Base-by-base conservation (phyloP, 495 filamentous ascomycete genomes). In the Hypoxylon fragiforme region DNA sequence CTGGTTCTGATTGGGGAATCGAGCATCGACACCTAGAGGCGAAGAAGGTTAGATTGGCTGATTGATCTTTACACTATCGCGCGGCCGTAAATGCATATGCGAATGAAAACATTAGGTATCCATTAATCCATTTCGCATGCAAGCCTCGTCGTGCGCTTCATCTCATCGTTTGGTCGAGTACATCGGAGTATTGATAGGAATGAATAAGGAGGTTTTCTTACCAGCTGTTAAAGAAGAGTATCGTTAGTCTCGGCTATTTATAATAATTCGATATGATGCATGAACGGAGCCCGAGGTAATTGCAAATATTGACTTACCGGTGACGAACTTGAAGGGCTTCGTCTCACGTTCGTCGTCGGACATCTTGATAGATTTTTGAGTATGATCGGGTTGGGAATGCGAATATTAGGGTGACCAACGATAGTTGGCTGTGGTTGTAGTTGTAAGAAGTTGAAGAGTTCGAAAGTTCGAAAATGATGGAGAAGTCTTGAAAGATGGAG, bases 281-380 rank as follows among this genome's bases (percentile, higher is more conserved):
- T 52, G 9, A 37, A 62, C 28, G 35, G 32, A 22, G 22, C 11
- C 48, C 69, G 69, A 74, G 65, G 65, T 57, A 65, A 71, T 75
- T 66, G 58, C 63, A 54, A 50, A 51, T 46, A 53, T 50, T 57
- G 37, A 69, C 90, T 79, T 85, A 96, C 92, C 94, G 77, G 94
- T 97, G 61, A 97, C 94, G 78, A 97, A 97, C 87, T 99, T 99
- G 88, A 99, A 99, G 75, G 94, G 94, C 85, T 95, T 99, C 74
- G 91, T 96, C 75, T 89, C 84, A 73, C 87, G 87, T 69, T 96
- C 88, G 13, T 91, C 89, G 80, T 97, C 94, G 65, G 87, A 85
- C 88, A 90, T 97, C 67, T 70, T 85, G 73, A 67, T 51, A 64
- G 65, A 61, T 56, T 64, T 30, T 62, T 55, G 49, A 26, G 55